Base-by-base conservation (phyloP, 1,139 yeast genomes). In the Zygotorulaspora mrakii region DNA sequence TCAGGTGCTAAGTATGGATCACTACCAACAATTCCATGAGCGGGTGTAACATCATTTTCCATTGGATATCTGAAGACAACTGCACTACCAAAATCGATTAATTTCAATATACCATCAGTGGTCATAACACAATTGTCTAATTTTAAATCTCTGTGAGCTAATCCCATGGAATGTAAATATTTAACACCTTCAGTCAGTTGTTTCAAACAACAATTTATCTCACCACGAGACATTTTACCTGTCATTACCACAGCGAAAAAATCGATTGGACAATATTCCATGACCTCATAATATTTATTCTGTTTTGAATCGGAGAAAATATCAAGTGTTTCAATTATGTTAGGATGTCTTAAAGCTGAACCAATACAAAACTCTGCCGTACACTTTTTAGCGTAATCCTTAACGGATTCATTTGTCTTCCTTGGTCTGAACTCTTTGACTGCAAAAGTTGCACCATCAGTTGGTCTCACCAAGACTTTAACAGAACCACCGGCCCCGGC, bases 401-500 rank as follows among this genome's bases (percentile, higher is more conserved):
- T 84, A 50, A 81, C 78, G 11, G 84, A 73, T 62, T 94, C 99
- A 47, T 85, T 84, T 22, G 82, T 73, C 55, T 89, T 77, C 47
- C 91, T 76, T 5, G 95, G 83, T 49, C 98, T 73, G 60, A 94
- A 94, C 64, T 94, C 97, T 63, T 94, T 94, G 28, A 94, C 97
- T 0, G 99, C 99, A 68, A 91, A 91, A 1, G 94, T 79, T 43
- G 83, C 81, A 30, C 76, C 73, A 62, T 91, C 97, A 5, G 84
- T 73, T 2, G 91, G 79, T 48, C 97, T 76, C 40, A 77, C 80
- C 56, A 94, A 79, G 40, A 91, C 71, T 45, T 94, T 79, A 11
- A 94, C 99, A 1, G 94, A 83, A 4, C 99, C 99, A 34, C 98
- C 99, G 2, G 98, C 98, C 26, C 99, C 99, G 20, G 95, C 82